Conservation (phyloP, 768 basidiomycete genomes). For the Coprinellus micaceus region DNA sequence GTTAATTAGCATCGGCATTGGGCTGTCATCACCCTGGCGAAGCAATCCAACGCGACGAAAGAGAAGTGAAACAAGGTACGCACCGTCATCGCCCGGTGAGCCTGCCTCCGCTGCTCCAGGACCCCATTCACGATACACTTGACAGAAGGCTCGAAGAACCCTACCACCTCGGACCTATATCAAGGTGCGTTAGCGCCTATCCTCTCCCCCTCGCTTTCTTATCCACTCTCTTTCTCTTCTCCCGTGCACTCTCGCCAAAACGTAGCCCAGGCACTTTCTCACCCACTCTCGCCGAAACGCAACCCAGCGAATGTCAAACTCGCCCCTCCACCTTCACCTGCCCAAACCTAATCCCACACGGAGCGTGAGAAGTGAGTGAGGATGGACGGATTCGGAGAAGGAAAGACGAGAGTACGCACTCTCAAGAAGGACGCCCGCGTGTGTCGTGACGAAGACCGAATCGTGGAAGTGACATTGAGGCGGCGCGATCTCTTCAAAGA, state of each 20-base stretch:
- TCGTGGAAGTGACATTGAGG: constrained; percentile 42
- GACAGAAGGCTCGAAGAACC: constrained; percentile 26
- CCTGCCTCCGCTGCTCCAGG: constrained; percentile 6
- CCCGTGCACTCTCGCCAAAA: neutral
- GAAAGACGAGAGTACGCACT: constrained; percentile 23
- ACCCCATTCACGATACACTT: constrained; percentile 20
- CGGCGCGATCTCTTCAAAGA: constrained; percentile 42
- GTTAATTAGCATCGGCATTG: no score
- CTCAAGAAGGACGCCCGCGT: constrained; percentile 30
- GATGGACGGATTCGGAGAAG: neutral
- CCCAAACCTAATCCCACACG: neutral
- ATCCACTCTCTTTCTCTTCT: no score
- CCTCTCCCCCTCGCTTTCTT: no score
- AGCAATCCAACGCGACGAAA: no score
- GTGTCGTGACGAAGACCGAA: constrained; percentile 42
- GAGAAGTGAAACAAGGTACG: no score
- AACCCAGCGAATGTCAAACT: no score
- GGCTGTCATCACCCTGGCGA: no score
- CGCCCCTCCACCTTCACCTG: neutral
- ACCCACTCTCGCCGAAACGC: no score
- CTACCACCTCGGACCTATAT: constrained; percentile 19
- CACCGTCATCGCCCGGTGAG: neutral
- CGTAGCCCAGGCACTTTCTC: no score
- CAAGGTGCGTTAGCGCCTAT: neutral
- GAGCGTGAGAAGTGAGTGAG: neutral